Evolutionary conservation across 2,329 filamentous ascomycete genomes (phyloP).

Genomic region (Teratosphaeria pseudoeucalypti): DNA sequence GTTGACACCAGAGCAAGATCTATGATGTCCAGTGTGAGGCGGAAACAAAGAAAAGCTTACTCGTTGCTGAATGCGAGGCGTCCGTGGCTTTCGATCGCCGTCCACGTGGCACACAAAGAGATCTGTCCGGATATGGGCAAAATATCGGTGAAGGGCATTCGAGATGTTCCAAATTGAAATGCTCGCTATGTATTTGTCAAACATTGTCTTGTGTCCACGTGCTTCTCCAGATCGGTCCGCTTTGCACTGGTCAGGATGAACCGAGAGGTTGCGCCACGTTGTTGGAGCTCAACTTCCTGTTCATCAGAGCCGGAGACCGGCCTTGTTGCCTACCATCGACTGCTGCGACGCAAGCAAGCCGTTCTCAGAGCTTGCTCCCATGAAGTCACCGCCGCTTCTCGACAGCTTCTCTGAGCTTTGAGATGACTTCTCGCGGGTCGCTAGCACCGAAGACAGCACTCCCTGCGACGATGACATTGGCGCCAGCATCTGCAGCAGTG

Average conservation of each 20-base stretch:
- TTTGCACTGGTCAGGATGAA: not conserved
- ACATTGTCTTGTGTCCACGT: not conserved
- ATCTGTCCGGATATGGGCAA: not conserved
- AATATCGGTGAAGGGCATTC: not conserved
- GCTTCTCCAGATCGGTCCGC: not conserved
- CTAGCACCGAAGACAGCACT: conserved; percentile 91
- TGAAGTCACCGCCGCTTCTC: conserved; percentile 44
- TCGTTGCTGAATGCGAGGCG: not conserved
- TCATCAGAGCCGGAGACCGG: too few relatives aligned
- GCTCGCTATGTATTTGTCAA: not conserved
- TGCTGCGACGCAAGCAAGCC: not conserved
- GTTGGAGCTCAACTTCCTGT: too few relatives aligned
- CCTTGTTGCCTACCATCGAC: not conserved
- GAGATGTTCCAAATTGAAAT: not conserved
- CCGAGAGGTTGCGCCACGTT: too few relatives aligned
- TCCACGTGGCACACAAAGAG: not conserved
- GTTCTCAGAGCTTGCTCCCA: conserved; percentile 10
- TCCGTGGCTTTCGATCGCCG: not conserved
- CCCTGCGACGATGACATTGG: conserved; percentile 95
- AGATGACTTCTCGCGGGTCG: conserved; percentile 78
- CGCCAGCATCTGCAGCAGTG: conserved; percentile 85
- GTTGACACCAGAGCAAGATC: not conserved
- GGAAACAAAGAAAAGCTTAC: not conserved
- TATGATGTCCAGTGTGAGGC: not conserved
- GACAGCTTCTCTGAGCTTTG: conserved; percentile 68